Evolutionary conservation across 73 alveolate species (phyloP).

Genomic region (Paramecium biaurelia): DNA sequence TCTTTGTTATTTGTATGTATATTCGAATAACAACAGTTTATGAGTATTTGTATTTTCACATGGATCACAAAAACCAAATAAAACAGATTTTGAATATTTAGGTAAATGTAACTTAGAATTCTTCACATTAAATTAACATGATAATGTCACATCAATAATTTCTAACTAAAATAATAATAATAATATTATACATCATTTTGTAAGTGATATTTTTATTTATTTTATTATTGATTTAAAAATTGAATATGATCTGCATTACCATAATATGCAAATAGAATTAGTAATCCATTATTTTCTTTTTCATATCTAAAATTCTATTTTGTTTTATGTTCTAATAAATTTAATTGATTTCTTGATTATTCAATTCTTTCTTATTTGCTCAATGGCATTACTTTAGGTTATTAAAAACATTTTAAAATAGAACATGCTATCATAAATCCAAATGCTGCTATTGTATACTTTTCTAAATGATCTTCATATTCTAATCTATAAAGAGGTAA

Average conservation of each 20-base stretch:
- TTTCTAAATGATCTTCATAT: neutral
- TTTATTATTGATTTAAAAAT: neutral
- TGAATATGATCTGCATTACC: slow-evolving; percentile 5
- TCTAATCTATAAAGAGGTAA: neutral
- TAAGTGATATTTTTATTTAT: neutral
- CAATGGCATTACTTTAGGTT: neutral
- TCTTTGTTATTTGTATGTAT: neutral
- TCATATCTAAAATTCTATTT: neutral
- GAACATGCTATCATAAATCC: neutral
- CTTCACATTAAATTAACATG: neutral
- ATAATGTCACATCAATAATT: neutral
- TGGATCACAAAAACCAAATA: slow-evolving; percentile 32
- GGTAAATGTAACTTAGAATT: neutral
- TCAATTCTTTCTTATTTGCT: neutral
- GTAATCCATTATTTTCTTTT: neutral
- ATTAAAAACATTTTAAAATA: neutral
- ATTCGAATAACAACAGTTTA: neutral
- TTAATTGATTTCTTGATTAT: neutral
- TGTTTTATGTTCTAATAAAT: neutral
- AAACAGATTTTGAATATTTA: neutral
- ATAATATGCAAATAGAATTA: neutral
- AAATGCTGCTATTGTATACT: neutral
- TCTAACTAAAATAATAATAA: neutral
- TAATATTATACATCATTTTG: neutral
- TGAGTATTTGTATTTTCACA: neutral